phyloP scores from a whole-genome alignment of 2,329 filamentous ascomycete genomes.

The Sordariomycetes sp. region DNA sequence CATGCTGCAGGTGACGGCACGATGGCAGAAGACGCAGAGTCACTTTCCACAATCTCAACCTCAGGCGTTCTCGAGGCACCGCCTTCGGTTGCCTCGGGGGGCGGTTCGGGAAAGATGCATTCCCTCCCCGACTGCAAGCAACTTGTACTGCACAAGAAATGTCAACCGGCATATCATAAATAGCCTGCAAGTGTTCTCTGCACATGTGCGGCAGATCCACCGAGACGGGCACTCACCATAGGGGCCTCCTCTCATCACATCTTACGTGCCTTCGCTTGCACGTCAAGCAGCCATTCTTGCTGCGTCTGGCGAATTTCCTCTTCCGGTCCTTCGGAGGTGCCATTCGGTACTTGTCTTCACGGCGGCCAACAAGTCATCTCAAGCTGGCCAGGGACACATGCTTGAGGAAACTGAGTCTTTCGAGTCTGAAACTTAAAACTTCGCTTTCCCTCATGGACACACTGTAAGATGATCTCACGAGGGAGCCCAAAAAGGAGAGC shows the following conservation, averaged over 20 bases:
- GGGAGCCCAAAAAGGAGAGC: not conserved
- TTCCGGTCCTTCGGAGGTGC: constrained; percentile 24
- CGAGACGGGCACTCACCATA: constrained; percentile 26
- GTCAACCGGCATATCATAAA: not conserved
- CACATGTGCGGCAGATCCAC: not conserved
- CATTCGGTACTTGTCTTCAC: constrained; percentile 12
- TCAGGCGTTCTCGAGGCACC: too few relatives aligned
- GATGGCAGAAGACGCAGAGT: too few relatives aligned
- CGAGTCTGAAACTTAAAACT: not conserved
- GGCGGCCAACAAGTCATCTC: too few relatives aligned
- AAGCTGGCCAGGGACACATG: too few relatives aligned
- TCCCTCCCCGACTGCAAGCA: constrained; percentile 34
- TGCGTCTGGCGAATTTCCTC: constrained; percentile 25
- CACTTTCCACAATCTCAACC: too few relatives aligned
- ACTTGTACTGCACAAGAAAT: constrained; percentile 26
- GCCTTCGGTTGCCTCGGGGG: too few relatives aligned
- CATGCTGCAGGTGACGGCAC: not conserved
- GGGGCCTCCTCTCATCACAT: constrained; percentile 33
- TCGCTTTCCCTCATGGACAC: too few relatives aligned
- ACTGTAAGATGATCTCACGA: not conserved
- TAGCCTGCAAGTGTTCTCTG: constrained; percentile 10
- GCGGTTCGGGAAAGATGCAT: constrained; percentile 22
- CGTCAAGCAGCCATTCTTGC: constrained; percentile 24
- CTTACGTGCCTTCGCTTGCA: constrained; percentile 34
- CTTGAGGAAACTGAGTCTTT: too few relatives aligned